These are phyloP conservation scores for Eucalyptus curtisii DNA, from an alignment of 345 rosid species.

Conservation along the genomic window DNA sequence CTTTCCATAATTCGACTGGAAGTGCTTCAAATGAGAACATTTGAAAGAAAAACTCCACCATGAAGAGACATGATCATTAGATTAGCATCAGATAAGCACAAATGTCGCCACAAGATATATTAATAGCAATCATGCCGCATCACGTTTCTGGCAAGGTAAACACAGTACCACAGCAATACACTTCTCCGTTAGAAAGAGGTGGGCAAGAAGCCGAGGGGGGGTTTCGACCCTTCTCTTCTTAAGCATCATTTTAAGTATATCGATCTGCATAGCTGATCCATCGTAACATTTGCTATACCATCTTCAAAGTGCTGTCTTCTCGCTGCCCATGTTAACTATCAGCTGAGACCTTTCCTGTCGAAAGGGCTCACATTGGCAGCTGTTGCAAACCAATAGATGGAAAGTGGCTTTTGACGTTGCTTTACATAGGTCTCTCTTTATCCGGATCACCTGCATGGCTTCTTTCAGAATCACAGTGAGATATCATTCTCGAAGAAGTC, in stretches of 20 bases:
- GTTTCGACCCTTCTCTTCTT: background rate
- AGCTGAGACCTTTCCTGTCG: background rate
- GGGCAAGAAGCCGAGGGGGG: background rate
- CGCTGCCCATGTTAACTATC: background rate
- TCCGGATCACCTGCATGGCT: constrained; percentile 22
- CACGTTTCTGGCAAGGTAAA: background rate
- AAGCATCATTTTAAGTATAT: background rate
- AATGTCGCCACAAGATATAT: background rate
- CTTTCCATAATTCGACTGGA: background rate
- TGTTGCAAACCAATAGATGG: background rate
- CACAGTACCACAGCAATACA: background rate
- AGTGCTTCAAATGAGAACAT: background rate
- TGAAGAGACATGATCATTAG: background rate
- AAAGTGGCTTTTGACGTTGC: no score
- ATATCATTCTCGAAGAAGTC: background rate
- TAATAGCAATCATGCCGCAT: background rate
- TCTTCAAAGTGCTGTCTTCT: background rate
- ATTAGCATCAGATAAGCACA: background rate
- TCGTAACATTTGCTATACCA: background rate
- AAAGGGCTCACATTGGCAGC: background rate
- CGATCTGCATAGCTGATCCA: background rate
- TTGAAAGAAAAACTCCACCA: background rate
- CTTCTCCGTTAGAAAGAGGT: background rate
- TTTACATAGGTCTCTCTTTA: constrained; percentile 2
- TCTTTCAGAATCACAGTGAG: background rate